Conservation (phyloP, 768 basidiomycete genomes). For the Xerocomellus amylosporus region DNA sequence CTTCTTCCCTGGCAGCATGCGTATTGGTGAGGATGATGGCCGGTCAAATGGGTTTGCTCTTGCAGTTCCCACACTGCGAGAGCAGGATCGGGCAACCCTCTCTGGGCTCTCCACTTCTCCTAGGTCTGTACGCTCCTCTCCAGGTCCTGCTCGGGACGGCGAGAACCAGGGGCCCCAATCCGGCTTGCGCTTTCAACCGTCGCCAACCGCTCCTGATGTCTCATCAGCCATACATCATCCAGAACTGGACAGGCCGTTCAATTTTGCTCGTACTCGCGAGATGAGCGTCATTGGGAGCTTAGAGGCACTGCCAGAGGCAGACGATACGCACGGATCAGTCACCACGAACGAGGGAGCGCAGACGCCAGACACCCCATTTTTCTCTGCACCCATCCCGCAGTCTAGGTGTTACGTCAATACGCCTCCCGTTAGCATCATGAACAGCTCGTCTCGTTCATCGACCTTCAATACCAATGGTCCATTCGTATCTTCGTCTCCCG, state of each 20-base stretch:
- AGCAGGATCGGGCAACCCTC: slow-evolving; percentile 44
- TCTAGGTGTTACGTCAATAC: slow-evolving; percentile 42
- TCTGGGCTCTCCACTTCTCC: slow-evolving; percentile 60
- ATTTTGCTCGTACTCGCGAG: slow-evolving; percentile 45
- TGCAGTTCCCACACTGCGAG: slow-evolving; percentile 45
- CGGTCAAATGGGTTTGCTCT: slow-evolving; percentile 41
- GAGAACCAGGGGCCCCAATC: slow-evolving; percentile 19
- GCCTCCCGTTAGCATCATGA: slow-evolving; percentile 43
- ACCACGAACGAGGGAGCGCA: slow-evolving; percentile 26
- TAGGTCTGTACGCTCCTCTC: slow-evolving; percentile 67
- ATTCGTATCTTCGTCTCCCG: slow-evolving; percentile 67
- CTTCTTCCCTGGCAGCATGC: slow-evolving; percentile 71
- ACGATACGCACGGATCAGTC: slow-evolving; percentile 44
- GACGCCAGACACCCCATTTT: slow-evolving; percentile 36
- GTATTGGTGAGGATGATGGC: slow-evolving; percentile 55
- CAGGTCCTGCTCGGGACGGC: slow-evolving; percentile 52
- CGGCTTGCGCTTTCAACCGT: slow-evolving; percentile 35
- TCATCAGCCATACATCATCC: slow-evolving; percentile 48
- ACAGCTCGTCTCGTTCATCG: slow-evolving; percentile 36
- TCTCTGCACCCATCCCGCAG: slow-evolving; percentile 38
- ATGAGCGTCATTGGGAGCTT: slow-evolving; percentile 48
- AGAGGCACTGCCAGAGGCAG: slow-evolving; percentile 54
- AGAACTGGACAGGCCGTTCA: slow-evolving; percentile 45
- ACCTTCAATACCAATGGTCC: slow-evolving; percentile 45
- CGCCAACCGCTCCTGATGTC: slow-evolving; percentile 38